Base-by-base conservation (phyloP, 2,329 filamentous ascomycete species). In the Emericellopsis cladophorae region DNA sequence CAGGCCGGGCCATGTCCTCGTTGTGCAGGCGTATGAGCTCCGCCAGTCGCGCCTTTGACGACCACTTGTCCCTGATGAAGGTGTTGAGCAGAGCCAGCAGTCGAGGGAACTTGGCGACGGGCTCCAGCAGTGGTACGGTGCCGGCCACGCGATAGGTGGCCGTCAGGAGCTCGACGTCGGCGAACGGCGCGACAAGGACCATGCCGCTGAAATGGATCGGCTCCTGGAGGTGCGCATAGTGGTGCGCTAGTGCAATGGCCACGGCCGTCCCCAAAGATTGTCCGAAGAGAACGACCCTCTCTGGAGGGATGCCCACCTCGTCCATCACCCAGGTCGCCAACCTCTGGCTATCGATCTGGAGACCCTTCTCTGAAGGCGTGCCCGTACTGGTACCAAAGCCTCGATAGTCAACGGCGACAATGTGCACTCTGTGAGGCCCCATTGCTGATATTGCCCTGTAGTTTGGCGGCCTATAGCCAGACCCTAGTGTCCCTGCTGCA, bases 371-470 rank as follows among this genome's bases (percentile, higher is more conserved):
- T 0, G 72, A 74, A 0, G 75, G 75, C 5, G 53, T 50, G 2
- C 75, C 74, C 0, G 57, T 67, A 39, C 68, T 74, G 7, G 50
- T 42, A 1, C 77, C 76, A 46, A 74, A 81, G 1, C 77, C 76
- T 5, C 76, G 66, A 48, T 79, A 81, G 54, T 81, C 76, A 40
- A 81, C 67, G 2, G 71, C 65, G 8, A 81, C 50, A 31, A 72
- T 64, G 48, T 81, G 74, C 2, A 76, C 72, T 32, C 69, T 72
- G 16, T 59, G 50, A 0, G 73, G 67, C 2, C 65, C 58, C 0
- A 58, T 65, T 7, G 67, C 68, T n/a, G 61, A 70, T 34, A 78
- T 57, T 11, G 67, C 70, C 2, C 74, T 66, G 51, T 80, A 79
- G 49, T 67, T 76, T 4, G 67, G 62, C 0, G 68, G 66, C 7